A percentile compares a stretch with the other conserved stretches of the same genome.
Conservation (phyloP, 768 basidiomycete species). For the Calocera cornea region DNA sequence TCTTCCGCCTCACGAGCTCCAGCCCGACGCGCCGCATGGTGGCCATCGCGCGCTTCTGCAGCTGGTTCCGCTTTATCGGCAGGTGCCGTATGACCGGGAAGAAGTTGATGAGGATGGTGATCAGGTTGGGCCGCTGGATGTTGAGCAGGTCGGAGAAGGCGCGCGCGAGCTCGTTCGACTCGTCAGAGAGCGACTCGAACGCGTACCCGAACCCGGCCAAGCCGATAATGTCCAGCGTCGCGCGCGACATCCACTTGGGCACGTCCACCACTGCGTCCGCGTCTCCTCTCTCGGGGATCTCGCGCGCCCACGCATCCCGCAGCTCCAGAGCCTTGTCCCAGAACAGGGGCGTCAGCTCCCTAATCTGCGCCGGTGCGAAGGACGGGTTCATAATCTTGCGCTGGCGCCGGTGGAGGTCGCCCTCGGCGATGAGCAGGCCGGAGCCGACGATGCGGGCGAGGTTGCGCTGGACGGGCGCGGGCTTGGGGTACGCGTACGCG, state of each 20-base stretch:
- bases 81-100: background rate
- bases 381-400: background rate
- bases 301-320: too few species aligned
- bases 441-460: constrained; percentile 70
- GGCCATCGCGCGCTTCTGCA: background rate
- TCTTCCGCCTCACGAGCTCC: constrained; percentile 23
- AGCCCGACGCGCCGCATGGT: constrained; percentile 12
- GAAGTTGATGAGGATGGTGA: background rate
- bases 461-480: constrained; percentile 58
- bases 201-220: constrained; percentile 63
- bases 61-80: background rate
- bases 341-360: constrained; percentile 27
- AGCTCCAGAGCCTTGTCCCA: background rate
- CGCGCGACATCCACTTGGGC: constrained; percentile 47
- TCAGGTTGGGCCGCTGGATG: constrained; percentile 34
- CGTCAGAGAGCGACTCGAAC: constrained; percentile 70
- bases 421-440: constrained; percentile 56
- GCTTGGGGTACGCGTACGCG: constrained; percentile 58
- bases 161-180: constrained; percentile 48
- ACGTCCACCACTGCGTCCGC: constrained; percentile 33
- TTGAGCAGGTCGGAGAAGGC: constrained; percentile 62
- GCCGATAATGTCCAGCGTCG: constrained; percentile 67
- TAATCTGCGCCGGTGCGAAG: constrained; percentile 23
- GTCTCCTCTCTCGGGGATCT: background rate
- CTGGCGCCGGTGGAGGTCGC: constrained; percentile 17